Base-by-base conservation (phyloP, 148 eudicot species). In the Spergularia bocconei region DNA sequence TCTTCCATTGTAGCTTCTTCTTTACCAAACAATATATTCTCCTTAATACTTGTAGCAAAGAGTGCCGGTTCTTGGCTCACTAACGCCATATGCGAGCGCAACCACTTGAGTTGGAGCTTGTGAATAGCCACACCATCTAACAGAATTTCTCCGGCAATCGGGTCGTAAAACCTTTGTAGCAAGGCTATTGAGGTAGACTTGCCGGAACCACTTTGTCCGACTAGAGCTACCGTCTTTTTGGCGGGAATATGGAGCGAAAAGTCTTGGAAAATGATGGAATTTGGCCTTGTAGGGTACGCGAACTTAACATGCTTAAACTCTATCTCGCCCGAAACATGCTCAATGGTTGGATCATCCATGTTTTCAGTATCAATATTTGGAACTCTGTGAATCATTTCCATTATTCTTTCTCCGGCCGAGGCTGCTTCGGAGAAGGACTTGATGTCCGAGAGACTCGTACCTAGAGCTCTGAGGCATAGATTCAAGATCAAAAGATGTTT, bases 1-100 rank as follows among this genome's bases (percentile, higher is more conserved):
- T 91, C 93, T 12, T 90, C 93, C 78, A 88, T 71, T 0, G 82
- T 82, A 20, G 91, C 98, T 57, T 90, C 86, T 68, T 93, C 98
- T 73, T 91, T 93, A 19, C 97, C 98, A 63, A 93, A 91, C 66
- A 91, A 80, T 76, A 93, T 90, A 72, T 93, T 93, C 69, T 93
- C 98, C 78, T 82, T 93, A 51, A 93, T 90, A 0, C 86, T 79
- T 0, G 95, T 88, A 0, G 91, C 98, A 73, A 93, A 93, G 4
- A 93, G 83, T 0, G 91, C 91, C 1, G 98, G 98, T 78, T 93
- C 98, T 65, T 93, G 98, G 73, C 98, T 91, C 52, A 93, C 98
- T 44, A 93, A 25, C n/a, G 95, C 98, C 97, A 93, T 91, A 53
- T 88, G 93, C 6, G 90, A 87, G 71, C 98, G 80, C 54, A 93